Base-by-base conservation (phyloP, 352 stramenopile genomes). In the Phytophthora europaea region DNA sequence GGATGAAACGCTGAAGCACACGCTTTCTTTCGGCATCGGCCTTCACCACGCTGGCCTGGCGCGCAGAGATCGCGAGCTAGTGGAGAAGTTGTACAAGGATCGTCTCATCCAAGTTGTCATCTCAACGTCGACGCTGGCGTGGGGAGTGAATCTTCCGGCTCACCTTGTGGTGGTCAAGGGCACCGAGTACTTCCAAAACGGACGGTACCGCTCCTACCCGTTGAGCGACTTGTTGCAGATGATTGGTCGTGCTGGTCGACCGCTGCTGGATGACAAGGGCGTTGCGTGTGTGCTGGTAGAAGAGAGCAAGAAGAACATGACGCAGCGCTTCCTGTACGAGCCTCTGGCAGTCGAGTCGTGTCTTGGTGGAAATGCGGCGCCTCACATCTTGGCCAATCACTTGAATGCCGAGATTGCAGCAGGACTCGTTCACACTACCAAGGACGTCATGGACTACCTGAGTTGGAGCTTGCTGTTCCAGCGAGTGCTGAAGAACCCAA, bases 141-240 rank as follows among this genome's bases (percentile, higher is more conserved):
- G 95, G 93, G 95, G 94, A 70, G 95, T 99, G 9, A 99, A 99
- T 68, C 77, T 99, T 15, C 98, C 98, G 0, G 98, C 98, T 0
- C 97, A 99, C 73, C 80, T 99, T 12, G 98, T 99, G 3, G 84
- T 99, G 15, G 88, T 99, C 45, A 99, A 99, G 81, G 98, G 98
- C 47, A 99, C 98, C 1, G 97, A 99, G 72, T 99, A 95, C 70
- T 99, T 99, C 83, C 76, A 90, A 16, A 89, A 91, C 45, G 94
- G 91, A 8, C 84, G 98, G 20, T 99, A 99, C 81, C 93, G 99
- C 22, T 98, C 99, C 71, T 99, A 99, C 73, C 95, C 97, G 33
- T 88, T 99, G 60, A 99, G 98, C 13, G 98, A 99, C 78, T 83
- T 99, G 36, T 75, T 99, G n/a, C 98, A 99, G 78, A 99, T 99